Base-by-base conservation (phyloP, 2,329 filamentous ascomycete genomes). In the Lomentospora prolificans region DNA sequence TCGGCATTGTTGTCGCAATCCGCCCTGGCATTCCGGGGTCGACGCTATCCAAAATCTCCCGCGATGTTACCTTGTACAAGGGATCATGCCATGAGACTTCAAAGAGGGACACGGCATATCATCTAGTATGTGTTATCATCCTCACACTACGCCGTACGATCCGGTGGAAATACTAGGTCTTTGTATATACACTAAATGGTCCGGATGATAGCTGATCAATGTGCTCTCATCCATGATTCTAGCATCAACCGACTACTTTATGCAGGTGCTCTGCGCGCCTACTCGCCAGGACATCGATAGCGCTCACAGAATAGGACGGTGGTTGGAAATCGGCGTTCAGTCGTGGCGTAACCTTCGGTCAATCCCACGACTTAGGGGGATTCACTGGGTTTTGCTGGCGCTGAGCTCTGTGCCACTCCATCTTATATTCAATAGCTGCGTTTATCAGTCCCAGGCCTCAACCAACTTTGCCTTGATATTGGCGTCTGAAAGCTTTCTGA, bases 211-310 rank as follows among this genome's bases (percentile, higher is more conserved):
- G n/a, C n/a, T n/a, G n/a, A n/a, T n/a, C n/a, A n/a, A n/a, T n/a
- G n/a, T n/a, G n/a, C n/a, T n/a, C n/a, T n/a, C n/a, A n/a, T n/a
- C 54, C 12, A 22, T 53, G 8, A 39, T 57, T 22, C 31, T 58
- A 24, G 57, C 57, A 2, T 59, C 61, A 2, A 59, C 58, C 8
- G 59, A 61, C 48, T 59, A 59, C 51, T 61, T 60, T 19, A 59
- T 60, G 60, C 61, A 62, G 53, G 27, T 60, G 3, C 24, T 62
- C 5, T 58, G 51, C n/a, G 50, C 57, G 4, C 61, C 61, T 2
- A 56, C 57, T 8, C 55, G 60, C 1, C 25, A 31, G 2, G 58
- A 61, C 27, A 17, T 62, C 44, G 44, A 48, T 22, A 25, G 12
- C 14, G 44, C 44, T 12, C 44, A 48, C 22, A 10, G 22, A 4